Percentiles rank a stretch among this genome's conserved stretches.
phyloP scores from a whole-genome alignment of 257 asterid genomes.

The Eucommia ulmoides region DNA sequence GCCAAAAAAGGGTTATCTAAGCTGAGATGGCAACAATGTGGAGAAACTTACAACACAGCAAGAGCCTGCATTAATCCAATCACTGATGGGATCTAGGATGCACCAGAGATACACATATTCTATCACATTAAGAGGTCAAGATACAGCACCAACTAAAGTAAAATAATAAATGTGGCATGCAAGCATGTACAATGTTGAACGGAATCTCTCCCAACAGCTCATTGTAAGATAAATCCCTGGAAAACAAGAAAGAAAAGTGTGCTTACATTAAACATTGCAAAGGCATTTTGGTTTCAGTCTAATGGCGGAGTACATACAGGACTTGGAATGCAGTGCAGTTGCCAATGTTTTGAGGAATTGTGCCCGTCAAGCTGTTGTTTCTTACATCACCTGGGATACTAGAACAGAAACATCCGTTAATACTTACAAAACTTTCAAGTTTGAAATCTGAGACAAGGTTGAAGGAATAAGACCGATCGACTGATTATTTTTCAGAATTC shows the following conservation, averaged over 20 bases:
- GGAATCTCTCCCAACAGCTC: conserved; percentile 75
- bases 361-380: conserved; percentile 83
- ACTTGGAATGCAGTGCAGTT: conserved; percentile 97
- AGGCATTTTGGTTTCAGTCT: background rate
- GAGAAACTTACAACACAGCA: conserved; percentile 73
- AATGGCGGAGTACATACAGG: conserved; percentile 45
- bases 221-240: conserved; percentile 88
- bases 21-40: background rate
- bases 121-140: conserved; percentile 42
- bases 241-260: conserved; percentile 3
- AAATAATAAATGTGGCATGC: conserved; percentile 58
- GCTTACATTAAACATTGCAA: background rate
- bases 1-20: too few relatives aligned
- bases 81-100: conserved; percentile 80
- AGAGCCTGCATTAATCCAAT: conserved; percentile 99
- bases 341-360: conserved; percentile 75
- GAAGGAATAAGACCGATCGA: conserved; percentile 94
- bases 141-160: background rate
- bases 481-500: conserved; percentile 69
- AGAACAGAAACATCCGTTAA: background rate
- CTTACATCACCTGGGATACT: conserved; percentile 64
- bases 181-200: conserved; percentile 89
- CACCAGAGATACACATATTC: conserved; percentile 50
- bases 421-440: conserved; percentile 80
- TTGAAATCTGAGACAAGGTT: conserved; percentile 90